Conservation (phyloP, 2,329 filamentous ascomycete genomes). For the Paracamarosporium sp. region DNA sequence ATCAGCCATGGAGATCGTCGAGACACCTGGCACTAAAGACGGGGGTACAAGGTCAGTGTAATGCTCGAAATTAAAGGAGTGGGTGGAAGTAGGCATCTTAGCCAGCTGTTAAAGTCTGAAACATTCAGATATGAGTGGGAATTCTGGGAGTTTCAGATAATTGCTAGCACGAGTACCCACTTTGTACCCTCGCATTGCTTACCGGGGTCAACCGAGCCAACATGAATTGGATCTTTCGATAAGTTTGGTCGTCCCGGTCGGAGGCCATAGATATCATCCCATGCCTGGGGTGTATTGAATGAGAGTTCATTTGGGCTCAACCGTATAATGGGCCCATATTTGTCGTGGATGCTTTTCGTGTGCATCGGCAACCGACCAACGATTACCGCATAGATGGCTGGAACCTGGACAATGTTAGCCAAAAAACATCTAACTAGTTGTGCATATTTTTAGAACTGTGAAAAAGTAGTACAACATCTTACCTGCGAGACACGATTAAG, state of each 20-base stretch:
- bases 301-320: conserved; percentile 56
- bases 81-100: no score
- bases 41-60: no score
- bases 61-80: no score
- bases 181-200: no score
- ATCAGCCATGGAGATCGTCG: conserved; percentile 24
- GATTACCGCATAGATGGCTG: conserved; percentile 19
- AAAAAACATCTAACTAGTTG: not conserved
- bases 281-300: conserved; percentile 50
- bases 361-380: conserved; percentile 22
- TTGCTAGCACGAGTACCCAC: no score
- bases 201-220: conserved; percentile 22
- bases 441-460: no score
- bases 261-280: conserved; percentile 50
- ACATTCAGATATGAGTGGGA: no score
- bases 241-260: conserved; percentile 17
- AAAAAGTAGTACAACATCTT: no score
- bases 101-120: no score
- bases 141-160: no score
- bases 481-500: conserved; percentile 20
- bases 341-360: conserved; percentile 27
- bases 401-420: conserved; percentile 8
- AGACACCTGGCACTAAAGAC: conserved; percentile 24
- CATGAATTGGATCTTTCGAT: conserved; percentile 23
- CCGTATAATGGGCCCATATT: conserved; percentile 52